phyloP scores from a whole-genome alignment of 805 yeast genomes.

The Candida koratica region DNA sequence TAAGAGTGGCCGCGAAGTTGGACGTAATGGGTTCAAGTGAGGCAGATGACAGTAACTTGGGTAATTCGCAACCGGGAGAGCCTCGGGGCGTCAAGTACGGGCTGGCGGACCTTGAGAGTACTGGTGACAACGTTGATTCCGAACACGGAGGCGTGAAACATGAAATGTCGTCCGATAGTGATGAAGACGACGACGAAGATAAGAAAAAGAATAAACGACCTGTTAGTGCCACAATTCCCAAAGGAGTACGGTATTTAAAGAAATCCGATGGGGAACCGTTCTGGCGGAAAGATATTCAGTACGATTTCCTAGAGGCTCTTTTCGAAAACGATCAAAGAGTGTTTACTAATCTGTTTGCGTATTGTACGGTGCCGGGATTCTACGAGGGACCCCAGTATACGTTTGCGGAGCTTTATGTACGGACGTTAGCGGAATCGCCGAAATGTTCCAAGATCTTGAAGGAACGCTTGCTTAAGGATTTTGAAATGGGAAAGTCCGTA shows the following conservation, averaged over 20 bases:
- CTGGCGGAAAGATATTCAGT: constrained; percentile 84
- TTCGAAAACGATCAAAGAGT: constrained; percentile 62
- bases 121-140: too few relatives aligned
- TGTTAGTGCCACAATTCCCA: constrained; percentile 19
- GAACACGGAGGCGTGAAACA: too few relatives aligned
- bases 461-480: constrained; percentile 66
- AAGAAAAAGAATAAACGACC: constrained; percentile 17
- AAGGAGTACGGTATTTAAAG: constrained; percentile 60
- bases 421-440: constrained; percentile 75
- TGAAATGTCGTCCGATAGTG: too few relatives aligned
- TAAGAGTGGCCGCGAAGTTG: too few relatives aligned
- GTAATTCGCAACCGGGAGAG: too few relatives aligned
- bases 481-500: constrained; percentile 61
- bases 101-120: too few relatives aligned
- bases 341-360: constrained; percentile 61
- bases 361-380: constrained; percentile 34
- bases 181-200: constrained; percentile 15
- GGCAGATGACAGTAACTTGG: too few relatives aligned
- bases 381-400: constrained; percentile 50
- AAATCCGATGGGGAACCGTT: constrained; percentile 91
- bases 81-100: too few relatives aligned
- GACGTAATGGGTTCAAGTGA: too few relatives aligned
- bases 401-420: constrained; percentile 78
- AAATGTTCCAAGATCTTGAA: constrained; percentile 80
- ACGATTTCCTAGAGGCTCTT: constrained; percentile 63